A percentile compares a stretch with the other conserved stretches of the same genome.
These are phyloP conservation scores for Urochloa ruziziensis DNA, from an alignment of 176 grass and related monocot species.

Conservation along the genomic window DNA sequence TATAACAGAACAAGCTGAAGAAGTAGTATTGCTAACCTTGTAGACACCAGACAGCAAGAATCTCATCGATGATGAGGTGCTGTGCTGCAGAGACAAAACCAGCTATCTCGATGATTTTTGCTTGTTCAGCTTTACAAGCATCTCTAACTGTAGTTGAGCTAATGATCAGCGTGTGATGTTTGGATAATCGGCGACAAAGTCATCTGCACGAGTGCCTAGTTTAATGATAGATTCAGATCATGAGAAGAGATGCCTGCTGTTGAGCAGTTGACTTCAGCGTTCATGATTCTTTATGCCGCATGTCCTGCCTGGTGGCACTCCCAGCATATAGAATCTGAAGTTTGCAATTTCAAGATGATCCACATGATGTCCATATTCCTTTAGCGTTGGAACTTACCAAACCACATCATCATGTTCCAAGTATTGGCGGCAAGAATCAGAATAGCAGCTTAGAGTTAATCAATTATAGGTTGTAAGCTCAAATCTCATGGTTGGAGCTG, in stretches of 20 bases:
- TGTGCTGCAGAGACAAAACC: not conserved
- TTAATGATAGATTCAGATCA: not conserved
- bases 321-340: conserved; percentile 7
- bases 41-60: not conserved
- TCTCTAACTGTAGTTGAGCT: not conserved
- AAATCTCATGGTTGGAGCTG: not conserved
- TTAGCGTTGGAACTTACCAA: not conserved
- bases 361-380: not conserved
- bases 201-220: not conserved
- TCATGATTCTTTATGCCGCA: not conserved
- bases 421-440: not conserved
- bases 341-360: conserved; percentile 8
- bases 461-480: not conserved
- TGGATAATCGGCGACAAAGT: not conserved
- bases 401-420: not conserved
- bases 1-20: not conserved
- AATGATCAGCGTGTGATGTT: not conserved
- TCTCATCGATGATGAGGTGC: not conserved
- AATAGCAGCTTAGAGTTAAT: not conserved
- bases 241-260: not conserved
- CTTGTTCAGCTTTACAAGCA: not conserved
- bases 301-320: not conserved
- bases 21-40: not conserved
- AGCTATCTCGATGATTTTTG: not conserved
- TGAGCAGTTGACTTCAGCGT: not conserved